These are phyloP conservation scores for Hymenoscyphus occultus DNA, from an alignment of 2,329 filamentous ascomycete species.

Conservation along the genomic window DNA sequence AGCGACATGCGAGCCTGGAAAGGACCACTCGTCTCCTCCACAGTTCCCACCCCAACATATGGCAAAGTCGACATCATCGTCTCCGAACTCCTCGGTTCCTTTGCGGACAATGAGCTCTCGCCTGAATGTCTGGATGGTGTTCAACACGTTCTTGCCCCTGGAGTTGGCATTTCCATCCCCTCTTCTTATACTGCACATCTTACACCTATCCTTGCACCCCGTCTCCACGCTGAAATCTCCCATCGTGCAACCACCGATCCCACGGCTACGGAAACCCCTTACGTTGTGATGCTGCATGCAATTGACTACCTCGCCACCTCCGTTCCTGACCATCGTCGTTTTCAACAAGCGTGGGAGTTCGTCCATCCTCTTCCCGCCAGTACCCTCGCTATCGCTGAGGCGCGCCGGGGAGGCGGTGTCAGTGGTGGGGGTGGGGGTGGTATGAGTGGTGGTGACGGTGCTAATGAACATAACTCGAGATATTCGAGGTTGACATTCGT, in stretches of 20 bases:
- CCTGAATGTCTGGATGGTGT: conserved; percentile 96
- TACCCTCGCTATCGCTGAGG: conserved; percentile 53
- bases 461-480: conserved; percentile 90
- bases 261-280: conserved; percentile 83
- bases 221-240: conserved; percentile 77
- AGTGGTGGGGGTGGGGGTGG: conserved; percentile 67
- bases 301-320: conserved; percentile 77
- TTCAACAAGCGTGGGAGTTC: conserved; percentile 80
- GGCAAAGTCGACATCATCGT: conserved; percentile 86
- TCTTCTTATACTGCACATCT: conserved; percentile 90
- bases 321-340: conserved; percentile 56
- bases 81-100: conserved; percentile 90
- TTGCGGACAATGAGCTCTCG: conserved; percentile 94
- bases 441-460: conserved; percentile 71
- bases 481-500: conserved; percentile 76
- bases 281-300: conserved; percentile 89
- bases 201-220: conserved; percentile 86
- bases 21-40: conserved; percentile 59
- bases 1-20: conserved; percentile 98
- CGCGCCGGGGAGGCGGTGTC: conserved; percentile 61
- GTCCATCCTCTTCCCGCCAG: conserved; percentile 65
- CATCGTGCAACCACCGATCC: conserved; percentile 58
- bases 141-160: conserved; percentile 76
- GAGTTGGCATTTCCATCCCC: conserved; percentile 89
- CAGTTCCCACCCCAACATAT: conserved; percentile 41